Evolutionary conservation across 345 rosid genomes (phyloP).

Genomic region (Populus alba): DNA sequence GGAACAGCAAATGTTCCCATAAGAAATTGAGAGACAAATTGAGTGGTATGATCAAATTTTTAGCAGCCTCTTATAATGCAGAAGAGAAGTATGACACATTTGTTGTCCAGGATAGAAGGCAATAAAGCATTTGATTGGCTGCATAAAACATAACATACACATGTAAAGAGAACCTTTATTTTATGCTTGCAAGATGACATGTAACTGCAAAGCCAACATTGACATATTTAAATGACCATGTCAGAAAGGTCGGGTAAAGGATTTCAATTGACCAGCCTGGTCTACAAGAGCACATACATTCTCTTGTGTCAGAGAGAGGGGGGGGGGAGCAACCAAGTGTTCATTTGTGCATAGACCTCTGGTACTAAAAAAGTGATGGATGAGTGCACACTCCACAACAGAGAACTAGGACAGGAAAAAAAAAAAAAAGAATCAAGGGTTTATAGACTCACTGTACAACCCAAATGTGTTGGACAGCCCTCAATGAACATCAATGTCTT

Average conservation of each 20-base stretch:
- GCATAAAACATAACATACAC: background rate
- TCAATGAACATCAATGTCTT: slow-evolving; percentile 92
- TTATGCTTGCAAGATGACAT: background rate
- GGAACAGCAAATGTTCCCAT: background rate
- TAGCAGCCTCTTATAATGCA: background rate
- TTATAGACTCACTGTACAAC: slow-evolving; percentile 80
- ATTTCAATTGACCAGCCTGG: background rate
- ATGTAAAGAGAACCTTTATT: background rate
- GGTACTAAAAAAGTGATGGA: background rate
- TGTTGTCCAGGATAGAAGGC: background rate
- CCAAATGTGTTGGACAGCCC: slow-evolving; percentile 75
- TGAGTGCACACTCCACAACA: background rate
- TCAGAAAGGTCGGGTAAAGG: background rate
- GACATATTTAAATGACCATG: background rate
- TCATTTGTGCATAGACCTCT: background rate
- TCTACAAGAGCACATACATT: background rate
- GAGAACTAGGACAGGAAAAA: background rate
- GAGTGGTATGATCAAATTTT: background rate
- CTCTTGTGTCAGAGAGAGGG: background rate
- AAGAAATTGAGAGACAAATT: background rate
- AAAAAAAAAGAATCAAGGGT: background rate
- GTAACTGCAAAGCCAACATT: background rate
- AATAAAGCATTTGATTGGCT: background rate
- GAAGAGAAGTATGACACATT: background rate
- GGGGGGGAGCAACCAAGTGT: background rate